Percentiles rank a stretch among this genome's conserved stretches.
Conservation (phyloP, 306 rosid species). For the Benincasa hispida region DNA sequence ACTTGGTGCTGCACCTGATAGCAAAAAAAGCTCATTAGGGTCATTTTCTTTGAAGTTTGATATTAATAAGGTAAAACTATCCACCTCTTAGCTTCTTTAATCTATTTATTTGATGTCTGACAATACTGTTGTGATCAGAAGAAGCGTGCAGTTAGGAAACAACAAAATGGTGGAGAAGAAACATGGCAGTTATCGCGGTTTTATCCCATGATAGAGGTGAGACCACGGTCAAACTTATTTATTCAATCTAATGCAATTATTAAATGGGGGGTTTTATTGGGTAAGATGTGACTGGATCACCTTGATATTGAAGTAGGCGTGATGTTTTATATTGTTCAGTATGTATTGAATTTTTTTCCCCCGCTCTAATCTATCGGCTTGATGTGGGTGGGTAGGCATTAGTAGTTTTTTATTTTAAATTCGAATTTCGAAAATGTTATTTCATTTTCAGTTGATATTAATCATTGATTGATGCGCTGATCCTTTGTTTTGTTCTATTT, state of each 20-base stretch:
- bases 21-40: constrained; percentile 45
- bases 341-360: background rate
- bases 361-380: background rate
- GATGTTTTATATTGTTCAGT: background rate
- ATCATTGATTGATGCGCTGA: background rate
- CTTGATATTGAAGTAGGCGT: background rate
- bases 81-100: background rate
- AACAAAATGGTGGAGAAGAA: constrained; percentile 62
- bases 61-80: constrained; percentile 49
- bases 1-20: constrained; percentile 56
- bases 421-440: background rate
- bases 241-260: background rate
- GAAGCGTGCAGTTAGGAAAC: constrained; percentile 77
- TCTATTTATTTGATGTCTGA: constrained; percentile 17
- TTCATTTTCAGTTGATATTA: background rate
- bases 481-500: too few species aligned
- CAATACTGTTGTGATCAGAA: constrained; percentile 39
- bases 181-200: constrained; percentile 86
- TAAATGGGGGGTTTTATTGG: background rate
- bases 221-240: background rate
- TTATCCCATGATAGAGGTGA: constrained; percentile 90
- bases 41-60: constrained; percentile 79
- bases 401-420: background rate
- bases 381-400: background rate
- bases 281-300: background rate